Base-by-base conservation (phyloP, 352 stramenopile species). In the Phytopythium ostracodes region DNA sequence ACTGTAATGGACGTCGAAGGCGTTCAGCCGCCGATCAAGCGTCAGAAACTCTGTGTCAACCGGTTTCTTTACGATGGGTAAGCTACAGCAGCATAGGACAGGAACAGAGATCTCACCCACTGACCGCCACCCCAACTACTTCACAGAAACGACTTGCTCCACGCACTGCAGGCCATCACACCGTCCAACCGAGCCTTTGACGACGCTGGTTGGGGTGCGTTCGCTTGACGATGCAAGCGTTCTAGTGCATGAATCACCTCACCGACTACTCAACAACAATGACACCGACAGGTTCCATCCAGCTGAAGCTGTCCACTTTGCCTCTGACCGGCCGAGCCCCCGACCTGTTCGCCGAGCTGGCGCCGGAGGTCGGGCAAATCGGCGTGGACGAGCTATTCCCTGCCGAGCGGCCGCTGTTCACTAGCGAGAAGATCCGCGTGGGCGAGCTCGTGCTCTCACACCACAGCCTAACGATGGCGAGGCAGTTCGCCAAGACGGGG, bases 401-500 rank as follows among this genome's bases (percentile, higher is more conserved):
- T 1, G 31, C 56, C 0, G 78, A 89, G 42, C 72, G 84, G 10
- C 67, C 73, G n/a, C 64, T 60, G 14, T 93, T 89, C 58, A 25
- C 90, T 2, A 40, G 53, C 7, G 81, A 91, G 62, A 93, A 91
- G 56, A 77, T 76, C 49, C 78, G 80, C 18, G 68, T 93, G 4
- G 84, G 84, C 9, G 80, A 89, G 50, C 63, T 88, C 27, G 81
- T 93, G 14, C 63, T 87, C 27, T 58, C 69, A 7, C 77, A 89
- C 40, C 73, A 84, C 55, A 91, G 79, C 58, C 66, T 84, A 22
- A 81, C 79, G 17, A 93, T 90, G 72, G 84, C 84, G 42, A 59
- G 84, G 18, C 84, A 93, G 57, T 93, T 82, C 64, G 82, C 80
- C 55, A 91, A 91, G 71, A 91, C 84, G 4, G 84, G 80, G 11